phyloP scores from a whole-genome alignment of 2,329 filamentous ascomycete species.

The Calonectria multiphialidica region DNA sequence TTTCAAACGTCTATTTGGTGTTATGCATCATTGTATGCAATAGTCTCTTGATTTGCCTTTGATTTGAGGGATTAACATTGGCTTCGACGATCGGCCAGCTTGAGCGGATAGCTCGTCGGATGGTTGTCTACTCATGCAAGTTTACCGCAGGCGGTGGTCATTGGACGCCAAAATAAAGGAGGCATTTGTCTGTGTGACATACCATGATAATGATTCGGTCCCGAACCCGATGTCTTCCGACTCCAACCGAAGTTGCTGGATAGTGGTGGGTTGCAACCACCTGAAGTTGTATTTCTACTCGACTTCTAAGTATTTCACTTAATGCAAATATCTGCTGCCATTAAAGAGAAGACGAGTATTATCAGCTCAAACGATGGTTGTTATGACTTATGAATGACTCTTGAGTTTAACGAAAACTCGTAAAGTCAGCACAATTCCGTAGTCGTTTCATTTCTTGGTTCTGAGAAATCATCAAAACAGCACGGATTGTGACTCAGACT shows the following conservation, averaged over 20 bases:
- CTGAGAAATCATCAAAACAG: neutral
- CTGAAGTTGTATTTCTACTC: neutral
- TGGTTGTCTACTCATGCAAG: neutral
- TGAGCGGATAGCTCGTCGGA: neutral
- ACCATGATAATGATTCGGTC: neutral
- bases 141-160: neutral
- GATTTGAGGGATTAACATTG: neutral
- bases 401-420: neutral
- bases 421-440: neutral
- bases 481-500: neutral
- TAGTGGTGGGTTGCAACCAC: neutral
- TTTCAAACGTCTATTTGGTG: too few species aligned
- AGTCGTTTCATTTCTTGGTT: neutral
- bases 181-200: neutral
- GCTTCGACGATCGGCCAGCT: neutral
- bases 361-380: neutral
- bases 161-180: slow-evolving; percentile 6
- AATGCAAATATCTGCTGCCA: neutral
- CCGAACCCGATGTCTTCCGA: slow-evolving; percentile 1
- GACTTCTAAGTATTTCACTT: neutral
- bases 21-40: neutral
- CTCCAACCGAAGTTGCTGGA: neutral
- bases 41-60: neutral
- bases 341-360: neutral
- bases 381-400: neutral